Conservation (phyloP, 345 rosid species). For the Rhizophora apiculata region DNA sequence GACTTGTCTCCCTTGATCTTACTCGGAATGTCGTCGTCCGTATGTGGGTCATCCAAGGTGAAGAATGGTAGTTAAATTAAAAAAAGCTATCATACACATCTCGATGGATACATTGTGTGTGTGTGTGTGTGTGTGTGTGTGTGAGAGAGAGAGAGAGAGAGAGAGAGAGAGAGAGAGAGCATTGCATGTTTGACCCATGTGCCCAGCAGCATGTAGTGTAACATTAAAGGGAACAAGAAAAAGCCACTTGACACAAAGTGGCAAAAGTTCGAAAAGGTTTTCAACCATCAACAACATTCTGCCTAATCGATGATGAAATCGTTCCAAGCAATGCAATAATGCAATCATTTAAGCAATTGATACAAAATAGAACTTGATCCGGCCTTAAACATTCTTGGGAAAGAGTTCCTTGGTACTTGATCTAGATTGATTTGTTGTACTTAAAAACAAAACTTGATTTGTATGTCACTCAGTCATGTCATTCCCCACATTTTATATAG, state of each 20-base stretch:
- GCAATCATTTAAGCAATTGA: slow-evolving; percentile 12
- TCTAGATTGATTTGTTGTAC: slow-evolving; percentile 20
- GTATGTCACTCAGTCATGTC: slow-evolving; percentile 35
- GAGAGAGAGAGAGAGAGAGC: background rate
- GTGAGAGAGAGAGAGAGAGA: too few relatives aligned
- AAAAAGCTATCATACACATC: too few relatives aligned
- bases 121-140: too few relatives aligned
- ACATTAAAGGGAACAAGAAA: slow-evolving; percentile 32
- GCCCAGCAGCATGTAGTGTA: slow-evolving; percentile 25
- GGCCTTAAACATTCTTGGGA: slow-evolving; percentile 12
- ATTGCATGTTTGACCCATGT: slow-evolving; percentile 33
- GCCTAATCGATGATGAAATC: slow-evolving; percentile 25
- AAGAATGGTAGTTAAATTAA: too few relatives aligned
- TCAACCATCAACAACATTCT: slow-evolving; percentile 31
- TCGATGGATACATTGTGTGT: too few relatives aligned
- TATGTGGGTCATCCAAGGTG: too few relatives aligned
- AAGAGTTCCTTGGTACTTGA: background rate
- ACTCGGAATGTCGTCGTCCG: too few relatives aligned
- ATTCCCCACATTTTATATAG: background rate
- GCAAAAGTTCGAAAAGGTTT: slow-evolving; percentile 3
- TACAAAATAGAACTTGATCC: background rate
- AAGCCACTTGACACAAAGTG: slow-evolving; percentile 10
- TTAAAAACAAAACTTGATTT: background rate
- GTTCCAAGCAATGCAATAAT: slow-evolving; percentile 8
- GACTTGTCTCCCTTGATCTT: too few relatives aligned